Evolutionary conservation across 345 rosid species (phyloP).

Genomic region (Eucalyptus grandis): DNA sequence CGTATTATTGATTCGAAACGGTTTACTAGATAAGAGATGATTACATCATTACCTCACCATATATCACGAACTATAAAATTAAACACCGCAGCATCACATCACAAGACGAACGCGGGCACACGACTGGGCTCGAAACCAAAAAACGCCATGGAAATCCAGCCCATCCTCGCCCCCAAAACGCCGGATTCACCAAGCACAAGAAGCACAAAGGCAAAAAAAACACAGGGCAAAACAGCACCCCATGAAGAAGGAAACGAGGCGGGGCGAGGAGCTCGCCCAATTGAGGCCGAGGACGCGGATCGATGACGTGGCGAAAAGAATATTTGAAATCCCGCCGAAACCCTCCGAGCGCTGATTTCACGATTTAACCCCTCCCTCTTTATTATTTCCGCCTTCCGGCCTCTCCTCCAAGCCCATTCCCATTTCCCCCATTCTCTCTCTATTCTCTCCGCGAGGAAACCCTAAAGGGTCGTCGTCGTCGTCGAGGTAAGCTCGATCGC

Average conservation of each 20-base stretch:
- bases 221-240: background rate
- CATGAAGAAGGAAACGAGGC: background rate
- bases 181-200: background rate
- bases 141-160: background rate
- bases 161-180: background rate
- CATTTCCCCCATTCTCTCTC: background rate
- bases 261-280: background rate
- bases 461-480: background rate
- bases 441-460: background rate
- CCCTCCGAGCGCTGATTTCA: constrained; percentile 17
- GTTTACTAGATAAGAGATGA: background rate
- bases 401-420: background rate
- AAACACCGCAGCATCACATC: background rate
- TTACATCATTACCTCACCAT: fast-evolving
- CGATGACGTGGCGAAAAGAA: constrained; percentile 38
- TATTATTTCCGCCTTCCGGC: constrained; percentile 32
- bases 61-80: fast-evolving
- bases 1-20: background rate
- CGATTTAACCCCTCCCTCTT: constrained; percentile 42
- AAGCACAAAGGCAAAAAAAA: background rate
- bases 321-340: constrained; percentile 74
- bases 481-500: constrained; percentile 1
- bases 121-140: background rate
- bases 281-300: constrained; percentile 21
- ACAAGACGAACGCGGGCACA: background rate